phyloP scores from a whole-genome alignment of 2,329 filamentous ascomycete genomes.

The Dothideomycetidae sp. region DNA sequence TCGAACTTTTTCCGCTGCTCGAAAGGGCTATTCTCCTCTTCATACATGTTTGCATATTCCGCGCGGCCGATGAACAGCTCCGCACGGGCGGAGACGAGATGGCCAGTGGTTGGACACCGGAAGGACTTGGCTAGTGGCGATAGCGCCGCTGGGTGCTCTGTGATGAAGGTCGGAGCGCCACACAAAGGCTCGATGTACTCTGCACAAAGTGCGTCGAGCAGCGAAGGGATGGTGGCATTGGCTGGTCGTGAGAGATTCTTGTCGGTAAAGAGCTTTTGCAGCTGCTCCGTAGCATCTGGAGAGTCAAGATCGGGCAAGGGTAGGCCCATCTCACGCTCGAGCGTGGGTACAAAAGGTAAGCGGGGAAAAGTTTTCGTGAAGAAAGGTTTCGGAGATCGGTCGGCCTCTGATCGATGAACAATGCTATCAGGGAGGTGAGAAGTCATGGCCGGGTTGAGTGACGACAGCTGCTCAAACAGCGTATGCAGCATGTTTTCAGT shows the following conservation, averaged over 20 bases:
- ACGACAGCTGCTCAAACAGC: conserved; percentile 33
- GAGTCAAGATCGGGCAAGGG: conserved; percentile 37
- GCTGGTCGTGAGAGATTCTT: conserved; percentile 36
- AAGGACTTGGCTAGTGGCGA: conserved; percentile 86
- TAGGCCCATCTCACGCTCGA: conserved; percentile 54
- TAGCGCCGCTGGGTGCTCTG: conserved; percentile 77
- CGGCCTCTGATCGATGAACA: conserved; percentile 18
- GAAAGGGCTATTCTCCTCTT: conserved; percentile 89
- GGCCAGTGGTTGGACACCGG: conserved; percentile 48
- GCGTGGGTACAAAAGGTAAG: conserved; percentile 67
- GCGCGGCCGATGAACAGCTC: conserved; percentile 40
- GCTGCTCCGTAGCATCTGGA: conserved; percentile 41
- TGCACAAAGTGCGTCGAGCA: conserved; percentile 70
- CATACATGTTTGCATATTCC: conserved; percentile 92
- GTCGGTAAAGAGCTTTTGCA: conserved; percentile 42
- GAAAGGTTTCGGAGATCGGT: background rate
- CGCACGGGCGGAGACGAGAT: conserved; percentile 31
- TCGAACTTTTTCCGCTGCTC: conserved; percentile 75
- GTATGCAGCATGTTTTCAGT: conserved; percentile 58
- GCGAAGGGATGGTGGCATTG: conserved; percentile 45
- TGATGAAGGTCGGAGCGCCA: conserved; percentile 65
- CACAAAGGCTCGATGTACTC: conserved; percentile 68
- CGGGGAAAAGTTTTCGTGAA: conserved; percentile 47
- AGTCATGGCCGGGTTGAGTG: conserved; percentile 14
- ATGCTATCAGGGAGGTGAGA: conserved; percentile 7